A percentile compares a stretch with the other conserved stretches of the same genome.
Evolutionary conservation across 73 alveolate species (phyloP).

Genomic region (Effrenium voratum): DNA sequence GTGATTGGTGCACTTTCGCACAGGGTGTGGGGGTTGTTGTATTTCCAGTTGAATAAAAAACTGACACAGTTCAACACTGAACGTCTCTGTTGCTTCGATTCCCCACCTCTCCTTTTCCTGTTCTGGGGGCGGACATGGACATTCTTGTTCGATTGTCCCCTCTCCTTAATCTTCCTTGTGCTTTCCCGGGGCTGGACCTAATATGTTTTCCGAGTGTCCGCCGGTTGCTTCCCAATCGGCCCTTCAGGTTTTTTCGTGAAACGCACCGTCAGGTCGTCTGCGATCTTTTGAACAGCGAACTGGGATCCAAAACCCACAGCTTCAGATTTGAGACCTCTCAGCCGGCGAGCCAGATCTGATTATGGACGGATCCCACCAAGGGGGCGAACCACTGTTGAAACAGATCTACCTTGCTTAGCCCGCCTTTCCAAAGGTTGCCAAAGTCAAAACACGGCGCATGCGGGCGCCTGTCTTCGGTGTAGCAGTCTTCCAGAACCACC

Average conservation of each 20-base stretch:
- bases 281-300: too few species aligned
- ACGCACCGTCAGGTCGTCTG: too few species aligned
- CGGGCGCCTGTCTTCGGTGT: constrained; percentile 32
- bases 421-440: not conserved
- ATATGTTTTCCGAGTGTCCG: too few species aligned
- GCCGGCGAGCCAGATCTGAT: not conserved
- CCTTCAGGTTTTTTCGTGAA: too few species aligned
- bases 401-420: not conserved
- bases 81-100: not conserved
- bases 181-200: too few species aligned
- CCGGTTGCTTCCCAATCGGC: too few species aligned
- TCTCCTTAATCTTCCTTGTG: too few species aligned
- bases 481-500: constrained; percentile 71
- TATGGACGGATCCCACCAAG: not conserved
- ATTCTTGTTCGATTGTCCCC: too few species aligned
- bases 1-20: not conserved
- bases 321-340: not conserved
- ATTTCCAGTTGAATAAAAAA: not conserved
- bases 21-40: not conserved
- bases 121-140: too few species aligned
- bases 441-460: not conserved
- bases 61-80: not conserved
- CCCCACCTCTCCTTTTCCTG: not conserved
- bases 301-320: not conserved
- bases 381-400: not conserved